phyloP scores from a whole-genome alignment of 495 filamentous ascomycete species.

The Talaromyces proteolyticus region DNA sequence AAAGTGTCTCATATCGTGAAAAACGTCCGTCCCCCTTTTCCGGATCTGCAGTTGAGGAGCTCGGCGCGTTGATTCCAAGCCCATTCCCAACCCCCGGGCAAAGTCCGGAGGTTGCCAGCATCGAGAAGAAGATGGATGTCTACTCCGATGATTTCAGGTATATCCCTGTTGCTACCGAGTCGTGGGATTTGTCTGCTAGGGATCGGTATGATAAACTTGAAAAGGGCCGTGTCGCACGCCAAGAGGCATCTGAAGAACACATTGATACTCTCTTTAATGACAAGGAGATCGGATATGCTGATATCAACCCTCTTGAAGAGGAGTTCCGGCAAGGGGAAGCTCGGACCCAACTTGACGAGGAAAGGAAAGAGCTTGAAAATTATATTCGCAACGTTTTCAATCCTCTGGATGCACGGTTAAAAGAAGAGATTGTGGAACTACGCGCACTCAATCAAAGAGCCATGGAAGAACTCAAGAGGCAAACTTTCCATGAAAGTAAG shows the following conservation, averaged over 20 bases:
- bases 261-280: slow-evolving; percentile 53
- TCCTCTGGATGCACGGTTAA: slow-evolving; percentile 42
- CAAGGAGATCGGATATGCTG: slow-evolving; percentile 56
- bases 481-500: slow-evolving; percentile 31
- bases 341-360: slow-evolving; percentile 47
- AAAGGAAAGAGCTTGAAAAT: slow-evolving; percentile 46
- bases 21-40: background rate
- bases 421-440: slow-evolving; percentile 46
- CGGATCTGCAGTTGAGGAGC: slow-evolving; percentile 19
- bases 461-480: slow-evolving; percentile 29
- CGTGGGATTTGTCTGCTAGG: slow-evolving; percentile 41
- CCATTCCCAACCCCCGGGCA: slow-evolving; percentile 29
- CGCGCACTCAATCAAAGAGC: slow-evolving; percentile 43
- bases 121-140: slow-evolving; percentile 24
- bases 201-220: slow-evolving; percentile 37
- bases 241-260: slow-evolving; percentile 47
- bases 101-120: slow-evolving; percentile 28
- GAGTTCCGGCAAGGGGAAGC: slow-evolving; percentile 53
- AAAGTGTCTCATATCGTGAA: slow-evolving; percentile 31
- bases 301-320: slow-evolving; percentile 54
- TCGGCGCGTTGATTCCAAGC: slow-evolving; percentile 28
- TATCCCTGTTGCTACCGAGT: slow-evolving; percentile 33
- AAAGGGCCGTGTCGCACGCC: slow-evolving; percentile 40
- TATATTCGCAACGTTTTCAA: slow-evolving; percentile 49
- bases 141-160: slow-evolving; percentile 44